Percentiles rank a stretch among this genome's conserved stretches.
These are phyloP conservation scores for Arabidopsis thaliana DNA, from an alignment of 345 rosid species.

Conservation along the genomic window DNA sequence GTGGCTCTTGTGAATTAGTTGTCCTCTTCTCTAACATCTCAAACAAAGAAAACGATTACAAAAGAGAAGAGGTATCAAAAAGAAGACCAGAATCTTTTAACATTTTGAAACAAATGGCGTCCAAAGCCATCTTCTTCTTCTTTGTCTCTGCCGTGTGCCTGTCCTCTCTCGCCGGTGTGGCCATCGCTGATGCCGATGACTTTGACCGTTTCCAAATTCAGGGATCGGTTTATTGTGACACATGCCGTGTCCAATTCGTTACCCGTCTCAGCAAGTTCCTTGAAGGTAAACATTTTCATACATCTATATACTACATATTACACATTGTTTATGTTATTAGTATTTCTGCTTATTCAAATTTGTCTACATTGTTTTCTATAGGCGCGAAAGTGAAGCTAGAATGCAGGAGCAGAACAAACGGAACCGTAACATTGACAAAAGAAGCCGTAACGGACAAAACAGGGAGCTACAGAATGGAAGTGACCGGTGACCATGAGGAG, in stretches of 20 bases:
- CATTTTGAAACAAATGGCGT: conserved; percentile 41
- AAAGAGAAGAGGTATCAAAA: conserved; percentile 33
- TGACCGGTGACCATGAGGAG: conserved; percentile 66
- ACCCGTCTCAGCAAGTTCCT: conserved; percentile 56
- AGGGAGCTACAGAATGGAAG: conserved; percentile 54
- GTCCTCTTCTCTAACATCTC: conserved; percentile 39
- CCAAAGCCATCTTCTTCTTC: conserved; percentile 42
- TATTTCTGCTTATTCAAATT: background rate
- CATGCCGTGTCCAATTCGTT: conserved; percentile 65
- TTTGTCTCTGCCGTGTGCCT: conserved; percentile 56
- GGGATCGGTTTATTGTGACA: conserved; percentile 67
- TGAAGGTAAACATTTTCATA: conserved; percentile 34
- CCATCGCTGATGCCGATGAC: conserved; percentile 40
- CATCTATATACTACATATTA: background rate
- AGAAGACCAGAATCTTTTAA: conserved; percentile 23
- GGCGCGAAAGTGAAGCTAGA: conserved; percentile 65
- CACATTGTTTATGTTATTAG: background rate
- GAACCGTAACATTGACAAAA: conserved; percentile 39
- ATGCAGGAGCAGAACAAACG: conserved; percentile 54
- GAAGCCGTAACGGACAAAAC: conserved; percentile 50
- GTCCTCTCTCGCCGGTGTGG: conserved; percentile 45
- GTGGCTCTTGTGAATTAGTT: conserved; percentile 35
- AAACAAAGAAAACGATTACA: conserved; percentile 4
- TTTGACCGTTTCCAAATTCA: conserved; percentile 48
- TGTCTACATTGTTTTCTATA: background rate